These are phyloP conservation scores for Camellia sinensis DNA, from an alignment of 148 eudicot species.

Conservation along the genomic window DNA sequence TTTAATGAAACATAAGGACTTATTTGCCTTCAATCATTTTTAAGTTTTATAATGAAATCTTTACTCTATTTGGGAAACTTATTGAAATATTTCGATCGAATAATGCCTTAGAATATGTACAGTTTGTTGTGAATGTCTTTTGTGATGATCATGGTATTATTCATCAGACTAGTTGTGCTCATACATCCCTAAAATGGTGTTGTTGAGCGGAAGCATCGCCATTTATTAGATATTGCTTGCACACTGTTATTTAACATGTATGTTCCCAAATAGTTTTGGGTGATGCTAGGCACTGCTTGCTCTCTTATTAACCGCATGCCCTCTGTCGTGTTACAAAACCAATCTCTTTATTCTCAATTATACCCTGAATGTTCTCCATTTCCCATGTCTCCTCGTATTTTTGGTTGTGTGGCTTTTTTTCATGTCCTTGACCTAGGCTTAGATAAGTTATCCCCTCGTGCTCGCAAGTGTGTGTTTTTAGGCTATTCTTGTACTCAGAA, in stretches of 20 bases:
- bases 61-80: neutral
- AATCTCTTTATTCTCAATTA: neutral
- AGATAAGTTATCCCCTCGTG: neutral
- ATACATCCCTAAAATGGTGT: neutral
- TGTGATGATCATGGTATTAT: neutral
- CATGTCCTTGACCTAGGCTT: neutral
- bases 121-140: too few species aligned
- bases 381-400: neutral
- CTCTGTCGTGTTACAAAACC: neutral
- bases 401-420: neutral
- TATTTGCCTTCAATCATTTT: neutral
- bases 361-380: neutral
- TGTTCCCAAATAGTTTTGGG: too few species aligned
- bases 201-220: neutral
- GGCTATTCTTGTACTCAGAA: too few species aligned
- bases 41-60: neutral
- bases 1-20: neutral
- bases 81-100: neutral
- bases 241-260: neutral
- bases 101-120: neutral
- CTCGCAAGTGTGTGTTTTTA: neutral
- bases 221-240: neutral
- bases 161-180: neutral
- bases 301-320: neutral
- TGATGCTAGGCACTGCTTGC: neutral